Evolutionary conservation across 768 basidiomycete species (phyloP).

Genomic region (Kwoniella botswanensis): DNA sequence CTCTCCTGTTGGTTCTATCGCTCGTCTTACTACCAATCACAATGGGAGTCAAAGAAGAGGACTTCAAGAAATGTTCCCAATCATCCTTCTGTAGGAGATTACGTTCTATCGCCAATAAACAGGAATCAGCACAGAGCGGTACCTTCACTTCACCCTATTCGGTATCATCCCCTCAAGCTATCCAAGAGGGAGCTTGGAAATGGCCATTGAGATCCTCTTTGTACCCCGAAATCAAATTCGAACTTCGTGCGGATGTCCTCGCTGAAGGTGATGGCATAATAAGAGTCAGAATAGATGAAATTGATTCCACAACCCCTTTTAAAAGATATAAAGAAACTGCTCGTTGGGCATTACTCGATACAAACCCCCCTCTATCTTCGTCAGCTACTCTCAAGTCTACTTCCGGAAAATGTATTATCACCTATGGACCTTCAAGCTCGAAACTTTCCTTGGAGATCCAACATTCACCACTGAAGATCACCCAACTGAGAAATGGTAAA

Average conservation of each 20-base stretch:
- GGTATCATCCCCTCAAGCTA: constrained; percentile 60
- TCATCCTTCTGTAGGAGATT: constrained; percentile 93
- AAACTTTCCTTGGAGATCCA: constrained; percentile 68
- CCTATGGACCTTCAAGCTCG: constrained; percentile 69
- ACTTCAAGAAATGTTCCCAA: constrained; percentile 95
- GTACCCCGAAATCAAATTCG: constrained; percentile 82
- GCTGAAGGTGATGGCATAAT: constrained; percentile 75
- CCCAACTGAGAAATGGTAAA: constrained; percentile 72
- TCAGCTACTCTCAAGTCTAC: constrained; percentile 28
- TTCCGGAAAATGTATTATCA: constrained; percentile 61
- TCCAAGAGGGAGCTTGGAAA: constrained; percentile 61
- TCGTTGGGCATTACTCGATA: constrained; percentile 79
- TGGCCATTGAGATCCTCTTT: constrained; percentile 78
- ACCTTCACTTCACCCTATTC: constrained; percentile 88
- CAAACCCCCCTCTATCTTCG: constrained; percentile 66
- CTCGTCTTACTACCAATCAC: constrained; percentile 5
- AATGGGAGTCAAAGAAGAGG: constrained; percentile 64
- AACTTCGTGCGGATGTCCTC: constrained; percentile 80
- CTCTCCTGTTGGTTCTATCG: not conserved
- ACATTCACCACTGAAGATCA: constrained; percentile 76
- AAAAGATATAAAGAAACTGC: constrained; percentile 92
- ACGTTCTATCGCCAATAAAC: constrained; percentile 77
- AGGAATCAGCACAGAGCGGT: constrained; percentile 62
- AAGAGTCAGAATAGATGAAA: constrained; percentile 90
- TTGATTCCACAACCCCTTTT: constrained; percentile 66